Base-by-base conservation (phyloP, 2,329 filamentous ascomycete species). In the Tetracladium maxilliforme region DNA sequence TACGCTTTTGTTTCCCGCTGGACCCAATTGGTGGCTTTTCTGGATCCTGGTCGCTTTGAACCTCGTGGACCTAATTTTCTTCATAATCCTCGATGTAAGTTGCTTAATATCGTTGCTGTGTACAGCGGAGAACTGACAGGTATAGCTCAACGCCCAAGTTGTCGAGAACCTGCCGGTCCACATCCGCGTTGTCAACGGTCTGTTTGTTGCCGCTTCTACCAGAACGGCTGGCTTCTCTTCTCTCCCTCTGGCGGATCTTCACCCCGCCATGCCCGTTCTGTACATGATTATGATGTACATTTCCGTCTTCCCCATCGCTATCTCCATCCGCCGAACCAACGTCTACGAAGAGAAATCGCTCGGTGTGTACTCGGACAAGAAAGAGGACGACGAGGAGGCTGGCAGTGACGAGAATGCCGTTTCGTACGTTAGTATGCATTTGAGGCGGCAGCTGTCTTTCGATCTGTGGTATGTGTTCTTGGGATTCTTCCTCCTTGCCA, bases 271-370 rank as follows among this genome's bases (percentile, higher is more conserved):
- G 30, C 86, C 93, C 41, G 83, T 92, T 10, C 82, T 84, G 14
- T 95, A 94, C 54, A 60, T 95, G 51, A 75, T 95, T 49, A 95
- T 95, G 90, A 95, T 95, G 90, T 95, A 95, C 51, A 93, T 95
- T 33, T 93, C 86, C 30, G 81, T 94, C 31, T 92, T 93, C 39
- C 87, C 87, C 5, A 92, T 95, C 39, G 87, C 90, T 44, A 95
- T 95, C 41, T 90, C 81, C 6, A 79, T 95, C 40, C 83, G 87
- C 26, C 66, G 81, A 35, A 94, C 87, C 30, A 95, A 95, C 45
- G 87, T 94, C 3, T 95, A 95, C 55, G 87, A 94, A 50, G 87
- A 95, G 45, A 81, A 76, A 36, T 82, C 75, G 1, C 64, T 90
- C 1, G 82, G 82, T 5, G 70, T 92, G 16, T 84, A 78, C 42